Evolutionary conservation across 140 eudicot genomes (phyloP), one percentile per base, ranked within the genome.

Genomic region (Stevia rebaudiana): DNA sequence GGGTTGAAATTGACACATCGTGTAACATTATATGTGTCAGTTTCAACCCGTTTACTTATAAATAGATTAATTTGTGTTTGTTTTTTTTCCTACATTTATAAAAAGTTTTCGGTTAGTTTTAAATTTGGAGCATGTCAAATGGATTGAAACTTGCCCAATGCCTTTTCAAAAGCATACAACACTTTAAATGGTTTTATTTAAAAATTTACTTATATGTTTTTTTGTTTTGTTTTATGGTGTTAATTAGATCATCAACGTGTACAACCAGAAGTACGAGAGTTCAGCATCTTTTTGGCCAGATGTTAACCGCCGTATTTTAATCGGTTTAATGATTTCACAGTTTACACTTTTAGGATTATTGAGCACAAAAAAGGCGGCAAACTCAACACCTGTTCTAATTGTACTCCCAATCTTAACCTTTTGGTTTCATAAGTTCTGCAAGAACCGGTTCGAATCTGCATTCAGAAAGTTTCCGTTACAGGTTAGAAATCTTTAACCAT

Each of bases 251-350:
- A 90, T 90, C 44, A 90, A 90, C 65, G 97, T 86, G 9, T 90
- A 90, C 35, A 76, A 86, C 75, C 95, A 86, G 64, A 83, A 79
- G 80, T 89, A 89, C 7, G 97, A 86, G 79, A 89, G 95, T 24
- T 95, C 82, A 11, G 97, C 97, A 61, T 44, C 82, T 6, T 90
- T 74, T 75, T 90, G 97, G 97, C 97, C 97, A 24, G 89, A 78
- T 71, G 95, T 90, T 63, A 86, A 90, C 44, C 74, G 78, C 23
- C 95, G 97, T 57, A 73, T 90, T 37, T 68, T 90, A 25, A 71
- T 84, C 40, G 87, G 95, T 60, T 54, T 86, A 54, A 63, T 80
- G 7, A 86, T 90, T 25, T 83, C 97, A 15, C 97, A 90, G 39
- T 42, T 90, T 61, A 72, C 84, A 33, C 66, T 90, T 54, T 30